Conservation (phyloP, 2,329 filamentous ascomycete genomes). For the Fusarium armeniacum region DNA sequence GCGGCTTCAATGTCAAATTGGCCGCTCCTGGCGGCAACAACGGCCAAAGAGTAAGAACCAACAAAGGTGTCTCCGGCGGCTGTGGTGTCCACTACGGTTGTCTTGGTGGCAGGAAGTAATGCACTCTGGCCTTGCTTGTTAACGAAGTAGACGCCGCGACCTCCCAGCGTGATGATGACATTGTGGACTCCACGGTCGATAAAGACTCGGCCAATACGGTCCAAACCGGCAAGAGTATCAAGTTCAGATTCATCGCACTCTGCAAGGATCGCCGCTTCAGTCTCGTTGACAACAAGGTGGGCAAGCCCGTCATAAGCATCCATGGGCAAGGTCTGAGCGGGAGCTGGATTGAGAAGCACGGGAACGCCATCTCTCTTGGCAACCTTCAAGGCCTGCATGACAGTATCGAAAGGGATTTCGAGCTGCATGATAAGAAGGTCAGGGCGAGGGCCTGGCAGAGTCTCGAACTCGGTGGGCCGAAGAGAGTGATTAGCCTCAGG, state of each 20-base stretch:
- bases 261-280: constrained; percentile 82
- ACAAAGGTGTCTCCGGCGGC: constrained; percentile 96
- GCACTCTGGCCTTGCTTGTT: constrained; percentile 59
- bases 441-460: constrained; percentile 58
- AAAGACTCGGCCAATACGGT: constrained; percentile 70
- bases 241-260: constrained; percentile 66
- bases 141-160: constrained; percentile 80
- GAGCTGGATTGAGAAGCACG: constrained; percentile 88
- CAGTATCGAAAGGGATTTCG: constrained; percentile 78
- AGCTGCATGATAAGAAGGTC: constrained; percentile 81
- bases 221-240: constrained; percentile 61
- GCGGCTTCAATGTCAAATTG: constrained; percentile 70
- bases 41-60: constrained; percentile 83
- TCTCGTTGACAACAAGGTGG: constrained; percentile 92
- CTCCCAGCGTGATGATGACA: constrained; percentile 87
- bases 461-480: constrained; percentile 54
- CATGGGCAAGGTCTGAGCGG: constrained; percentile 76
- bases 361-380: constrained; percentile 65
- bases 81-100: constrained; percentile 89
- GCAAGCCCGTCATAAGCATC: constrained; percentile 76
- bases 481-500: constrained; percentile 77
- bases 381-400: constrained; percentile 70
- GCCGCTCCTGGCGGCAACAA: constrained; percentile 64
- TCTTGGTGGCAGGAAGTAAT: constrained; percentile 74
- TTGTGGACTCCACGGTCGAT: constrained; percentile 77